These are phyloP conservation scores for Canavalia ensiformis DNA, from an alignment of 306 rosid genomes.

Conservation along the genomic window DNA sequence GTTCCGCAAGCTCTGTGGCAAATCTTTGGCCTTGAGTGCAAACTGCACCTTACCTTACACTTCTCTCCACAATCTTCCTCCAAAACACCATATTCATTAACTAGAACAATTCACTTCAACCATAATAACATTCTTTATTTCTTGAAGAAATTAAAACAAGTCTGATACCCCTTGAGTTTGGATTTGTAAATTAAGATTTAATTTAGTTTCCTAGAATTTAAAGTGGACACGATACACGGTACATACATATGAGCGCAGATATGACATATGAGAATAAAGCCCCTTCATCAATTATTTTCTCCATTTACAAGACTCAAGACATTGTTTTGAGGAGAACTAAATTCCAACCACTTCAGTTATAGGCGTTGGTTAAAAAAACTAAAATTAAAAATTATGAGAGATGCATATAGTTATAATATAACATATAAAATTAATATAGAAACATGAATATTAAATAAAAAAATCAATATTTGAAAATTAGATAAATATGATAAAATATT, in stretches of 20 bases:
- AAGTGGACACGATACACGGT: too few relatives aligned
- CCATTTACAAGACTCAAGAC: too few relatives aligned
- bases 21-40: constrained; percentile 55
- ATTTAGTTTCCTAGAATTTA: too few relatives aligned
- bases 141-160: too few relatives aligned
- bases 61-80: constrained; percentile 50
- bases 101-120: neutral
- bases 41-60: constrained; percentile 50
- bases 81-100: neutral
- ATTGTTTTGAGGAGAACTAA: too few relatives aligned
- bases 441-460: neutral
- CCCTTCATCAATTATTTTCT: neutral
- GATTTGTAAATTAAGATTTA: too few relatives aligned
- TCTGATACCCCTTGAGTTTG: too few relatives aligned
- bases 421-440: neutral
- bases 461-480: too few relatives aligned
- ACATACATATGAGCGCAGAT: too few relatives aligned
- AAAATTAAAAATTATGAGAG: neutral
- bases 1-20: constrained; percentile 55
- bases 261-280: neutral
- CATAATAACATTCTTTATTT: neutral
- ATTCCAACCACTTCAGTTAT: too few relatives aligned
- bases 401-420: neutral
- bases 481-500: neutral
- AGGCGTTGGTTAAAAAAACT: too few relatives aligned